Evolutionary conservation across 805 yeast species (phyloP).

Genomic region (Cyberlindnera nakhonratchasimensis): DNA sequence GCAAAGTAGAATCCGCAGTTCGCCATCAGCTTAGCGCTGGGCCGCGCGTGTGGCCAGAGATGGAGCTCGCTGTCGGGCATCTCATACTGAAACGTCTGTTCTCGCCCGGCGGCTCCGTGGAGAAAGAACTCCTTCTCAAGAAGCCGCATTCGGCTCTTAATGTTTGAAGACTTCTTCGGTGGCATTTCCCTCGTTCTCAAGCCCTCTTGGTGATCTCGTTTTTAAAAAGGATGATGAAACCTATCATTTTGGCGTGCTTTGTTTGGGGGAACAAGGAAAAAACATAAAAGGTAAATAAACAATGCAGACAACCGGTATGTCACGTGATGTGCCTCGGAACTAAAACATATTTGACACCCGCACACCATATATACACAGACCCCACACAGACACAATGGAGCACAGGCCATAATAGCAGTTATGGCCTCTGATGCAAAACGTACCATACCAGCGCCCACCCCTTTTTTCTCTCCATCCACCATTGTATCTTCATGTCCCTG

Average conservation of each 20-base stretch:
- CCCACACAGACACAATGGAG: too few species aligned
- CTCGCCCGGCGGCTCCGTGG: conserved; percentile 14
- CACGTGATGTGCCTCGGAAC: too few species aligned
- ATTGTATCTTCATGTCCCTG: too few species aligned
- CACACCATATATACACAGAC: too few species aligned
- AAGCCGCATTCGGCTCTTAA: conserved; percentile 3
- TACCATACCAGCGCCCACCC: too few species aligned
- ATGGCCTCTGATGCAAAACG: too few species aligned
- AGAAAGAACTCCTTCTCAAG: conserved; percentile 12
- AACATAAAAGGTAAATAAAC: too few species aligned
- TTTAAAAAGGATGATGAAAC: neutral
- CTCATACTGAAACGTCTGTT: conserved; percentile 16
- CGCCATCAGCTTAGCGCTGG: conserved; percentile 41
- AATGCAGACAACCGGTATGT: too few species aligned
- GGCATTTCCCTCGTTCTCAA: conserved; percentile 1
- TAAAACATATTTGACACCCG: too few species aligned
- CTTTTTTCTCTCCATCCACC: too few species aligned
- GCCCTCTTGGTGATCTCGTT: neutral
- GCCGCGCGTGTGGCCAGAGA: conserved; percentile 29
- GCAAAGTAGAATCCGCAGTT: conserved; percentile 59
- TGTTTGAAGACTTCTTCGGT: conserved; percentile 10
- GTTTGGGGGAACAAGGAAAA: neutral
- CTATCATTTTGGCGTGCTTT: neutral
- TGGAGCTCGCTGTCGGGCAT: conserved; percentile 14
- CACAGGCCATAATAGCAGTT: too few species aligned